Evolutionary conservation across 495 filamentous ascomycete species (phyloP).

Genomic region (Penicillium antarcticum): DNA sequence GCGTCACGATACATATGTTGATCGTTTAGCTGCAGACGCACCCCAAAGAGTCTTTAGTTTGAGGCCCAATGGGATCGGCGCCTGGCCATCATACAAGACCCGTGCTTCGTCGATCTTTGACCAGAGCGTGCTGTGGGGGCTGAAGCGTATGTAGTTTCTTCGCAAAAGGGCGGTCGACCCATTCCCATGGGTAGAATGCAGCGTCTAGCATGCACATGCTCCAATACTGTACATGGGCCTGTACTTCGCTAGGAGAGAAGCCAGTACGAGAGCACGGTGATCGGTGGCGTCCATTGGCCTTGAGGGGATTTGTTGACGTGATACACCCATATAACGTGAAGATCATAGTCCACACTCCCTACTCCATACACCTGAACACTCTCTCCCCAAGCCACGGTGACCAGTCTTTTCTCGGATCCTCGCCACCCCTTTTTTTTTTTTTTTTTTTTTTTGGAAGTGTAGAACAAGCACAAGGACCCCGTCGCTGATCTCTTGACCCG

Average conservation of each 20-base stretch:
- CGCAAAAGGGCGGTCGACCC: constrained; percentile 14
- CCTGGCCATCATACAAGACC: background rate
- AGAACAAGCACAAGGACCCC: background rate
- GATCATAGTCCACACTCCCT: constrained; percentile 1
- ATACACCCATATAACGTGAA: constrained; percentile 1
- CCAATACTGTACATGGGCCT: background rate
- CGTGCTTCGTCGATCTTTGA: constrained; percentile 19
- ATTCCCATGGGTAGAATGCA: background rate
- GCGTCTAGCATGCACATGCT: background rate
- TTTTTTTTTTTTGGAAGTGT: background rate
- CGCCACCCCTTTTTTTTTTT: constrained; percentile 8
- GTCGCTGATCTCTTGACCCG: background rate
- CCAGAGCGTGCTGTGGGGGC: constrained; percentile 15
- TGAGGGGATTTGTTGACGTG: constrained; percentile 10
- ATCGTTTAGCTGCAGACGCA: constrained; percentile 9
- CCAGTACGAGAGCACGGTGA: background rate
- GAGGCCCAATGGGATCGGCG: constrained; percentile 10
- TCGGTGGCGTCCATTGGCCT: constrained; percentile 7
- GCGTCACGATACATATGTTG: constrained; percentile 15
- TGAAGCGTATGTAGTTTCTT: constrained; percentile 4
- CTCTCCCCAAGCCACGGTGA: constrained; percentile 6
- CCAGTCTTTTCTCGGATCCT: constrained; percentile 9
- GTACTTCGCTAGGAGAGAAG: background rate
- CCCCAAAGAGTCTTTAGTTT: constrained; percentile 3
- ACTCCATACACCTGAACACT: background rate